Percentiles rank a stretch among this genome's conserved stretches.
phyloP scores from a whole-genome alignment of 768 basidiomycete genomes.

The Lentinula guzmanii region DNA sequence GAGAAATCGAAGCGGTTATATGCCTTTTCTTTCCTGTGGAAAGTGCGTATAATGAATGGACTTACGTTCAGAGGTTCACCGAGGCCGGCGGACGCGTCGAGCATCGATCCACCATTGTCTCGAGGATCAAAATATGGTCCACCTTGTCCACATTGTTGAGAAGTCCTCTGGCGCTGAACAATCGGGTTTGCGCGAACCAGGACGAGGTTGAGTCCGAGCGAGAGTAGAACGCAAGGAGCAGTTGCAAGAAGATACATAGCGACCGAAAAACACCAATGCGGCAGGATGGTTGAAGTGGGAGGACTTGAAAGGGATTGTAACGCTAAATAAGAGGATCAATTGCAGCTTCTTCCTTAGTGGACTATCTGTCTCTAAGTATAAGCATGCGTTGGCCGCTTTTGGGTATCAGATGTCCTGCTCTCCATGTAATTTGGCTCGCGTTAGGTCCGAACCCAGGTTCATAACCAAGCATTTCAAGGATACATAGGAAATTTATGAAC shows the following conservation, averaged over 20 bases:
- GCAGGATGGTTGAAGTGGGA: constrained; percentile 27
- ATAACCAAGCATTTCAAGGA: no score
- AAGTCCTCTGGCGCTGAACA: background rate
- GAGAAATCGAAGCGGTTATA: constrained; percentile 1
- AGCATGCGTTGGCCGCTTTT: no score
- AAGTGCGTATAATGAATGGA: background rate
- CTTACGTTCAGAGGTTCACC: constrained; percentile 48
- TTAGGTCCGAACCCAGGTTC: no score
- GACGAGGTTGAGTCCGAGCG: background rate
- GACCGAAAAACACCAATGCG: constrained; percentile 12
- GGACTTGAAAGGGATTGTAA: no score
- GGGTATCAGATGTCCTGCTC: no score
- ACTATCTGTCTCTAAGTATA: background rate
- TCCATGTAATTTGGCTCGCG: no score
- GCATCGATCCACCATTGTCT: constrained; percentile 34
- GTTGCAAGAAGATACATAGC: constrained; percentile 11
- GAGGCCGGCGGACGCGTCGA: constrained; percentile 29
- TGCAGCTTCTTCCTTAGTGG: background rate
- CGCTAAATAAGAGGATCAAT: no score
- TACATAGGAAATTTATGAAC: no score
- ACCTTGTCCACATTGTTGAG: constrained; percentile 2
- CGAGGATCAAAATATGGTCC: constrained; percentile 28
- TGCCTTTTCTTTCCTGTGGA: no score
- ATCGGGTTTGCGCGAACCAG: background rate
- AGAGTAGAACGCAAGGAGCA: background rate